These are phyloP conservation scores for Saccharomyces hybrid DNA, from an alignment of 1,139 yeast species.

Conservation along the genomic window DNA sequence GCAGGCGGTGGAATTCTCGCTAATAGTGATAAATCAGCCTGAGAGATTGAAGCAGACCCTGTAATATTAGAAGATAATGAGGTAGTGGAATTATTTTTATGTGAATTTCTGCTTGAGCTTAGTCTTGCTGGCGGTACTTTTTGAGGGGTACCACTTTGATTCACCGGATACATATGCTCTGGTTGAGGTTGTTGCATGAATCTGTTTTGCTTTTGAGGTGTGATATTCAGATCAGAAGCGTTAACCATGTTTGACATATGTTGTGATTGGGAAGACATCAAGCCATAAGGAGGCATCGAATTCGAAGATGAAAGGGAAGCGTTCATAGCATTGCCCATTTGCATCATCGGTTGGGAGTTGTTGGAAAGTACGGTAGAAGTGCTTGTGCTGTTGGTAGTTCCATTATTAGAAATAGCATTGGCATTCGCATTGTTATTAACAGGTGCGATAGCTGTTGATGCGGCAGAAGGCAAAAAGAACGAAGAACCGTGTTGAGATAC, in stretches of 20 bases:
- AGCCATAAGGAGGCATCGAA: background rate
- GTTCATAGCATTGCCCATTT: constrained; percentile 21
- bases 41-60: constrained; percentile 35
- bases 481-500: constrained; percentile 13
- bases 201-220: background rate
- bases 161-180: constrained; percentile 3
- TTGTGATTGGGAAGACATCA: background rate
- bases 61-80: constrained; percentile 9
- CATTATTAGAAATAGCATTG: background rate
- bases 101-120: constrained; percentile 10
- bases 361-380: constrained; percentile 6
- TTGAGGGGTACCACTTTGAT: constrained; percentile 13
- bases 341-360: constrained; percentile 25
- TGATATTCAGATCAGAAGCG: constrained; percentile 3
- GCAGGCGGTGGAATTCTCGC: constrained; percentile 93
- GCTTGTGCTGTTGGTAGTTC: background rate
- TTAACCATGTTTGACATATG: background rate
- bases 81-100: constrained; percentile 4
- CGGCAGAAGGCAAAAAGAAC: constrained; percentile 11
- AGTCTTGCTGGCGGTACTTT: constrained; percentile 12
- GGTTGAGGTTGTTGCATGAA: constrained; percentile 9
- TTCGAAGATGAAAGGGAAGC: constrained; percentile 13
- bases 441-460: background rate
- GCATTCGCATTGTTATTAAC: background rate
- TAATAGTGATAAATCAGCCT: constrained; percentile 56